phyloP scores from a whole-genome alignment of 1,284 basidiomycete genomes.

The Tausonia pullulans region DNA sequence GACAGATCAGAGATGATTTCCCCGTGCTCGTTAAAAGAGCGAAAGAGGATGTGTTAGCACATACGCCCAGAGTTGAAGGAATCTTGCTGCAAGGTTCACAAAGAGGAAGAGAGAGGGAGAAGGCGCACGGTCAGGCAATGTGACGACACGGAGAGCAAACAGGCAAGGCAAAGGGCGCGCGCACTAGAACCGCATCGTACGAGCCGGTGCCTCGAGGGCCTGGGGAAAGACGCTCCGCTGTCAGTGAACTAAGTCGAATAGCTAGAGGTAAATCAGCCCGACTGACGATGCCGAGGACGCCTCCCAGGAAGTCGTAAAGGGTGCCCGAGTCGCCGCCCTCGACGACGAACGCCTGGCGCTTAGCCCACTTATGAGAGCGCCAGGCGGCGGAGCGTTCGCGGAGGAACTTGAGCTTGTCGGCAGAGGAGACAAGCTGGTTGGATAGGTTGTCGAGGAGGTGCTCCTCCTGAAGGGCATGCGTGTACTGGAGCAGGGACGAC shows the following conservation, averaged over 20 bases:
- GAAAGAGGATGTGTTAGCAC: no score
- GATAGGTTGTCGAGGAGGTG: not conserved
- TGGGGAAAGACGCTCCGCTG: not conserved
- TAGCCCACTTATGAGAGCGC: constrained; percentile 3
- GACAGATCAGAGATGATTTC: no score
- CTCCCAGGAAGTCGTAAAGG: constrained; percentile 13
- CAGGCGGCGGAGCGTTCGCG: constrained; percentile 6
- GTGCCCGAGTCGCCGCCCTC: constrained; percentile 1
- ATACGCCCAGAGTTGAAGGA: constrained; percentile 4
- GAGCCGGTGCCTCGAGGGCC: not conserved
- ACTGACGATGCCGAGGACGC: constrained; percentile 14
- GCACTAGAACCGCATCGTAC: not conserved
- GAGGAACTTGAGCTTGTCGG: constrained; percentile 1
- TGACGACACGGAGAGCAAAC: not conserved
- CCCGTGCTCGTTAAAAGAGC: no score
- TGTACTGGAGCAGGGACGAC: constrained; percentile 7
- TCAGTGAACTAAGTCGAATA: not conserved
- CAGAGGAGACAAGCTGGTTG: not conserved
- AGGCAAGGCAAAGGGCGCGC: not conserved
- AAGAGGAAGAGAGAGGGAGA: not conserved
- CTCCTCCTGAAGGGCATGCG: not conserved
- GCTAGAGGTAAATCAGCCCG: not conserved
- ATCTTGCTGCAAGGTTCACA: constrained; percentile 8
- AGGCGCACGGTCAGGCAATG: not conserved
- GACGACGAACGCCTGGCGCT: constrained; percentile 5